Conservation (phyloP, 208 protist genomes). For the Trypanosoma cruzi region DNA sequence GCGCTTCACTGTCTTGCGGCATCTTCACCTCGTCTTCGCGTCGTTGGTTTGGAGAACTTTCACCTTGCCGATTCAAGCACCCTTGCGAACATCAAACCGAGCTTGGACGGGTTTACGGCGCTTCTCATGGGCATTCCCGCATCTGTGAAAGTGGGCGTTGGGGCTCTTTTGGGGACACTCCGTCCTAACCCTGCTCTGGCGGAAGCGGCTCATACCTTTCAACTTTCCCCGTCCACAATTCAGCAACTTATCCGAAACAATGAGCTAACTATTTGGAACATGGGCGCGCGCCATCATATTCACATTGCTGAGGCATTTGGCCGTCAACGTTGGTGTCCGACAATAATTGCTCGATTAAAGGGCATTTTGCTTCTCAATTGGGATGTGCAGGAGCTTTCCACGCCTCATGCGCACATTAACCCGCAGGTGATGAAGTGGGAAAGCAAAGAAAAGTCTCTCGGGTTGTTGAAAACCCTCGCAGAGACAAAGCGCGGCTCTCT, state of each 20-base stretch:
- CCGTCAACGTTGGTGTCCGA: constrained; percentile 39
- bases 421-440: constrained; percentile 13
- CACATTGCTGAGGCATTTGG: constrained; percentile 43
- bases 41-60: constrained; percentile 62
- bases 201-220: constrained; percentile 17
- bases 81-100: constrained; percentile 10
- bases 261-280: constrained; percentile 56
- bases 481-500: constrained; percentile 29
- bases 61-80: constrained; percentile 37
- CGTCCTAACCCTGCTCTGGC: constrained; percentile 54
- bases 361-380: constrained; percentile 72
- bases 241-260: constrained; percentile 43
- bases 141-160: constrained; percentile 49
- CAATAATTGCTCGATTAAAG: constrained; percentile 34
- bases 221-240: constrained; percentile 10
- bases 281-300: constrained; percentile 40
- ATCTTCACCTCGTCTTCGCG: constrained; percentile 25
- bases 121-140: constrained; percentile 47
- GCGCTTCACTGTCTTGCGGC: constrained; percentile 65
- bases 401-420: background rate
- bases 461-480: constrained; percentile 5
- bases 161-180: constrained; percentile 66
- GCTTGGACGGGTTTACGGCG: background rate
- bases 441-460: background rate
- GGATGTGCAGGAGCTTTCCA: constrained; percentile 35